Base-by-base conservation (phyloP, 805 yeast genomes). In the Pichia manshurica region DNA sequence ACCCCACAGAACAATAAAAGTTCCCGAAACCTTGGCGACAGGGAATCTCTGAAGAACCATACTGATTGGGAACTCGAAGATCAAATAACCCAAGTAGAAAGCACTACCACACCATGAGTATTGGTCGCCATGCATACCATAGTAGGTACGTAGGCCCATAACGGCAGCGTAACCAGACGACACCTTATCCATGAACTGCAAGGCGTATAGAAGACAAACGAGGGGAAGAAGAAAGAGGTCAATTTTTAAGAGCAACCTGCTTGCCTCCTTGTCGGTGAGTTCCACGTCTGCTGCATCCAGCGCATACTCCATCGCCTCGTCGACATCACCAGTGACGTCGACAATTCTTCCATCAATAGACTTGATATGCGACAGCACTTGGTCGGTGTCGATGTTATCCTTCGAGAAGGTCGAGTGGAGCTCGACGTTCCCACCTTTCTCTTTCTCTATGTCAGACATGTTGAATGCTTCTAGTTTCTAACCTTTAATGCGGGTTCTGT, bases 171-270 rank as follows among this genome's bases (percentile, higher is more conserved):
- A 73, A 20, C 77, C 67, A 42, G 69, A 72, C 3, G 83, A 65
- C 19, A 67, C 63, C 58, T 81, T 81, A 63, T 81, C 87, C 80
- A 81, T 75, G 53, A 69, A 76, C 61, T 79, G 84, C 19, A 73
- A 60, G 13, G 76, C 69, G 61, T 77, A 75, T 22, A 77, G 55
- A 21, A 72, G 47, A 52, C 75, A 72, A 63, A 80, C 66, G 45
- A 79, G 48, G 1, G 85, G 81, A 55, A 77, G 61, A 52, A 81
- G 52, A 50, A 61, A 71, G 17, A 71, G 39, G 57, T 81, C 85
- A 22, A 78, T 72, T 56, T 79, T 81, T 20, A 48, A 31, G 4
- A 52, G 29, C 15, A 51, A 28, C 12, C 35, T 44, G 22, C 39
- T 51, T 10, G 23, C 50, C 10, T 52, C 41, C 23, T 45, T 44